Conservation (phyloP, 106 monocot species). For the Platanthera guangdongensis region DNA sequence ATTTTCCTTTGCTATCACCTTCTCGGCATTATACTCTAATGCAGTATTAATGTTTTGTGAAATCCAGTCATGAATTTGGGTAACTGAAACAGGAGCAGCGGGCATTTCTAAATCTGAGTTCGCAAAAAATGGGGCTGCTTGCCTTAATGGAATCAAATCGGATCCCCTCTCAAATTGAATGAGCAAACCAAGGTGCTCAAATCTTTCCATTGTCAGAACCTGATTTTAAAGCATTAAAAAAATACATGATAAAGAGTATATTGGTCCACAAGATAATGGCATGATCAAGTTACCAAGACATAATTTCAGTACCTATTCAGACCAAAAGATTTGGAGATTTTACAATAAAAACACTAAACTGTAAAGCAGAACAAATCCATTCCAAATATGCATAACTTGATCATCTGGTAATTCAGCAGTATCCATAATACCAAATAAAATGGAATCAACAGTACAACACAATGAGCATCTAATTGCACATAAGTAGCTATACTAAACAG, state of each 20-base stretch:
- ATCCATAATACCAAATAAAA: not conserved
- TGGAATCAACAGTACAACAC: not conserved
- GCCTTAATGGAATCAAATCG: slow-evolving; percentile 52
- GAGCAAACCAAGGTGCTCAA: slow-evolving; percentile 83
- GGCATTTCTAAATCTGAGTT: slow-evolving; percentile 95
- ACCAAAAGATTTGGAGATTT: not conserved
- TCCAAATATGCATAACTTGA: not conserved
- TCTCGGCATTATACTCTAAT: slow-evolving; percentile 62
- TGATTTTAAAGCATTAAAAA: slow-evolving; percentile 19
- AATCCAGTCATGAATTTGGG: slow-evolving; percentile 82
- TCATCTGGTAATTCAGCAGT: not conserved
- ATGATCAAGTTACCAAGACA: not conserved
- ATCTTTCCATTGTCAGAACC: slow-evolving; percentile 67
- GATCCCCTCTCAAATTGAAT: slow-evolving; percentile 48
- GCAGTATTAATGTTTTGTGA: slow-evolving; percentile 52
- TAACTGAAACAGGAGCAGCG: slow-evolving; percentile 61
- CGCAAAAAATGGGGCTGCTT: slow-evolving; percentile 77
- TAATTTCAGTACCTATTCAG: not conserved
- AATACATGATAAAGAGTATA: not conserved
- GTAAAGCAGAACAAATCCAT: not conserved
- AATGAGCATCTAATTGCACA: not conserved
- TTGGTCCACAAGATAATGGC: not conserved
- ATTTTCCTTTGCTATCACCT: slow-evolving; percentile 51
- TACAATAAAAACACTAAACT: not conserved
- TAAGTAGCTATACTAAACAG: not conserved